Conservation (phyloP, 768 basidiomycete genomes). For the Tulasnella sp. region DNA sequence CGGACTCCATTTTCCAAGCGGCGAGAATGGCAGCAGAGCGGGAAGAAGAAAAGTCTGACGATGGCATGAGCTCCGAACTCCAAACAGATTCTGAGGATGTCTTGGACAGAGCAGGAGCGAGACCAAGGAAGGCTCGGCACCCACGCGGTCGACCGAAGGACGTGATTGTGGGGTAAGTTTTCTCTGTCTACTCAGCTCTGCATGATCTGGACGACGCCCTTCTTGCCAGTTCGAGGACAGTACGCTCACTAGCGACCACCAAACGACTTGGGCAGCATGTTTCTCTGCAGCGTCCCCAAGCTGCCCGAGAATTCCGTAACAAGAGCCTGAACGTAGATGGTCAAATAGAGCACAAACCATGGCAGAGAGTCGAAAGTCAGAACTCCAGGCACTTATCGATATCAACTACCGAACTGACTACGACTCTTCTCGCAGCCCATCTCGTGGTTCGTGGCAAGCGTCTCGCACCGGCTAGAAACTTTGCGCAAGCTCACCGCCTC, state of each 20-base stretch:
- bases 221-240: constrained; percentile 24
- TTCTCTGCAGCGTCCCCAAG: background rate
- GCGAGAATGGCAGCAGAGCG: constrained; percentile 2
- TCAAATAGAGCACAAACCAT: background rate
- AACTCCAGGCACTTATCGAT: background rate
- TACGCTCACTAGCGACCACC: constrained; percentile 8
- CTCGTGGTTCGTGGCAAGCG: constrained; percentile 13
- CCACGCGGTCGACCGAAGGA: background rate
- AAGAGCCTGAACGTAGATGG: constrained; percentile 19
- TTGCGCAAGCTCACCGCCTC: constrained; percentile 13
- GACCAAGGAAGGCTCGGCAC: background rate
- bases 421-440: constrained; percentile 13
- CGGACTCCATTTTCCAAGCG: constrained; percentile 23
- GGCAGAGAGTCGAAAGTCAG: constrained; percentile 22
- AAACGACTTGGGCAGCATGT: constrained; percentile 20
- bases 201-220: background rate
- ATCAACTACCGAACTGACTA: background rate
- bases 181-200: background rate
- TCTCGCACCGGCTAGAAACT: constrained; percentile 18
- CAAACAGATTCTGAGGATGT: background rate
- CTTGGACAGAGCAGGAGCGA: background rate
- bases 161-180: constrained; percentile 18
- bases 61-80: background rate
- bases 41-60: background rate
- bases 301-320: background rate